Evolutionary conservation across 2,329 filamentous ascomycete species (phyloP).

Genomic region (Shiraia sp.): DNA sequence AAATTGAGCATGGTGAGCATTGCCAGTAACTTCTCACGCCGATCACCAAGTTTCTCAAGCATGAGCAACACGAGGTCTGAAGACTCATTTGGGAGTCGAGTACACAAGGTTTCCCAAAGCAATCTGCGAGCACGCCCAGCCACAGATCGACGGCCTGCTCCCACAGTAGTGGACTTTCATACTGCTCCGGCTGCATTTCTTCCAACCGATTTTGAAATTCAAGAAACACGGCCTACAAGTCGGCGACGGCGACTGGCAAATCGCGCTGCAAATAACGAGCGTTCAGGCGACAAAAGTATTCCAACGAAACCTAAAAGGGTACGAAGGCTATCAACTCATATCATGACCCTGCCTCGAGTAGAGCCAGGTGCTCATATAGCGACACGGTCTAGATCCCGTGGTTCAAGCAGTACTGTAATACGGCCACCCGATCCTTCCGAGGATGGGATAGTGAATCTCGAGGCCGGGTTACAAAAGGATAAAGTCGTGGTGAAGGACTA

Average conservation of each 20-base stretch:
- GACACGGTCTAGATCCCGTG: slow-evolving; percentile 20
- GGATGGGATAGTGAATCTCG: slow-evolving; percentile 8
- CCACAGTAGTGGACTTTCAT: slow-evolving; percentile 51
- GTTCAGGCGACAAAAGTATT: slow-evolving; percentile 25
- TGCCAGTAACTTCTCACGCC: slow-evolving; percentile 73
- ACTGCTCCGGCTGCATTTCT: slow-evolving; percentile 53
- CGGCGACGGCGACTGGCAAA: slow-evolving; percentile 35
- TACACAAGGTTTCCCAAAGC: slow-evolving; percentile 30
- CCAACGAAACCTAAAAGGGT: slow-evolving; percentile 30
- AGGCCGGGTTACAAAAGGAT: slow-evolving; percentile 22
- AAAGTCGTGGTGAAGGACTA: slow-evolving; percentile 16
- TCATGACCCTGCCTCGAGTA: slow-evolving; percentile 34
- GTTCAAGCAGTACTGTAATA: slow-evolving; percentile 24
- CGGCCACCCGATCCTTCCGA: slow-evolving; percentile 10
- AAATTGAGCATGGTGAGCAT: slow-evolving; percentile 85
- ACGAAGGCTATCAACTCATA: slow-evolving; percentile 36
- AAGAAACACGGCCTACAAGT: slow-evolving; percentile 26
- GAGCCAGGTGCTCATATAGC: slow-evolving; percentile 23
- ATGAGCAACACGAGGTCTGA: slow-evolving; percentile 43
- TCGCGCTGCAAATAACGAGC: slow-evolving; percentile 24
- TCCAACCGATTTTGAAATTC: slow-evolving; percentile 53
- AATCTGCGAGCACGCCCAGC: slow-evolving; percentile 28
- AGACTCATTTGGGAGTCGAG: slow-evolving; percentile 36
- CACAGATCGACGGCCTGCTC: slow-evolving; percentile 31
- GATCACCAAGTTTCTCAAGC: slow-evolving; percentile 63